Percentiles rank a stretch among this genome's conserved stretches.
phyloP scores from a whole-genome alignment of 805 yeast genomes.

The Zygosaccharomyces kombuchaensis region DNA sequence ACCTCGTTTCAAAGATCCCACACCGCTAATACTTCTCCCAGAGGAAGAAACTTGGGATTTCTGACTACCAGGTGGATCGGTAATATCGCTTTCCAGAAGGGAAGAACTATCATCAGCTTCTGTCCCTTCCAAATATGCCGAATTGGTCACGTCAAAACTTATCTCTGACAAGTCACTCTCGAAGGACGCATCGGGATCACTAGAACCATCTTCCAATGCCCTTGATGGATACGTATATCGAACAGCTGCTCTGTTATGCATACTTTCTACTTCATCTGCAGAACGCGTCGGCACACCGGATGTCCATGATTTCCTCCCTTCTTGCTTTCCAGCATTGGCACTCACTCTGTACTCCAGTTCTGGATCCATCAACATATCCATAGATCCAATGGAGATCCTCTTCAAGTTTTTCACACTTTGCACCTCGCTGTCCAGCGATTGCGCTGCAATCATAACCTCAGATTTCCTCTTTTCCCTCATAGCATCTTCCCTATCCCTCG shows the following conservation, averaged over 20 bases:
- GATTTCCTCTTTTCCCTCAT: slow-evolving; percentile 38
- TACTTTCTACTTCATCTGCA: slow-evolving; percentile 5
- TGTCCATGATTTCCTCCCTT: slow-evolving; percentile 20
- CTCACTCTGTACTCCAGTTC: slow-evolving; percentile 53
- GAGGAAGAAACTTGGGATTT: slow-evolving; percentile 5
- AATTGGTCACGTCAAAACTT: slow-evolving; percentile 29
- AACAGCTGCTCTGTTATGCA: slow-evolving; percentile 6
- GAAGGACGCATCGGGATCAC: slow-evolving; percentile 3
- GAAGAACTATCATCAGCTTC: slow-evolving; percentile 2
- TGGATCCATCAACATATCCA: slow-evolving; percentile 55
- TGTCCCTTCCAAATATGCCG: slow-evolving; percentile 25
- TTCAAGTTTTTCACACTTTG: slow-evolving; percentile 70
- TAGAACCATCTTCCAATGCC: slow-evolving; percentile 3
- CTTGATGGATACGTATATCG: slow-evolving; percentile 4
- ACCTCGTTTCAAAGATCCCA: slow-evolving; percentile 24
- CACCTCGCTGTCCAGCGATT: slow-evolving; percentile 70
- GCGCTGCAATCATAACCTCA: slow-evolving; percentile 58
- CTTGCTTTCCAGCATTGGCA: slow-evolving; percentile 13
- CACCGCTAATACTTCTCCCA: slow-evolving; percentile 25
- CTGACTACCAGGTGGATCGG: not conserved
- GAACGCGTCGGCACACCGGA: slow-evolving; percentile 11
- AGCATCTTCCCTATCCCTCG: slow-evolving; percentile 4
- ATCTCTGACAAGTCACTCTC: slow-evolving; percentile 16
- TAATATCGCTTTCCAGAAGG: not conserved
- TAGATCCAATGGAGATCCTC: slow-evolving; percentile 63